Percentiles rank a stretch among this genome's conserved stretches.
These are phyloP conservation scores for Penicillium sp. DNA, from an alignment of 2,329 filamentous ascomycete species.

Conservation along the genomic window DNA sequence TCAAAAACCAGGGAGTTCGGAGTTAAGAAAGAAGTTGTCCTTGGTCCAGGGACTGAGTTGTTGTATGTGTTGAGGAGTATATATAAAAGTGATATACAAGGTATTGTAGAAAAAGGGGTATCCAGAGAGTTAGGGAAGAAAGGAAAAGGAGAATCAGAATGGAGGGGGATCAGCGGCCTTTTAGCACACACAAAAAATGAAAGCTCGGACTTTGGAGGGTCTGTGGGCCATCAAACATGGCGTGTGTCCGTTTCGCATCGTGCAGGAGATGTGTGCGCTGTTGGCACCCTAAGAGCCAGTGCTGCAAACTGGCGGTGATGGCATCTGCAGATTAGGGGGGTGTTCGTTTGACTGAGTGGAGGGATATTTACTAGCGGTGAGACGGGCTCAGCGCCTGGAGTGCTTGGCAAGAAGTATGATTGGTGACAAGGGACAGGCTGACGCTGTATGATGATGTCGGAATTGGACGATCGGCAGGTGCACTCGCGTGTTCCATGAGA, in stretches of 20 bases:
- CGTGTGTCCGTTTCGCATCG: conserved; percentile 24
- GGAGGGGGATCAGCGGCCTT: conserved; percentile 24
- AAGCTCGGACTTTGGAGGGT: conserved; percentile 14
- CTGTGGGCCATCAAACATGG: conserved; percentile 22
- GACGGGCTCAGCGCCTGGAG: conserved; percentile 16
- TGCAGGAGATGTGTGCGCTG: conserved; percentile 20
- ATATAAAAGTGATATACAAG: neutral
- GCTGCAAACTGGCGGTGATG: conserved; percentile 23
- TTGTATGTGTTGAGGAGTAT: neutral
- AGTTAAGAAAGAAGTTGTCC: conserved; percentile 11
- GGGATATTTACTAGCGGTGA: conserved; percentile 25
- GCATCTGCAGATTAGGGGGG: conserved; percentile 16
- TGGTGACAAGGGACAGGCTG: conserved; percentile 19
- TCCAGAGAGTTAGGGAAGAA: conserved; percentile 20
- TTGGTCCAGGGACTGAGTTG: conserved; percentile 16
- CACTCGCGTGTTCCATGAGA: conserved; percentile 13
- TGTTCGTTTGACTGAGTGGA: conserved; percentile 23
- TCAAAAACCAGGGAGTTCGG: conserved; percentile 24
- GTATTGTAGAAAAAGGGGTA: conserved; percentile 15
- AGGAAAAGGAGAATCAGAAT: conserved; percentile 13
- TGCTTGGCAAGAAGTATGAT: conserved; percentile 24
- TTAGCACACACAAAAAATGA: conserved; percentile 20
- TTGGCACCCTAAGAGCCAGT: conserved; percentile 25
- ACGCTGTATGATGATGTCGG: conserved; percentile 26
- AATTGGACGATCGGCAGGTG: conserved; percentile 24